Evolutionary conservation across 2,329 filamentous ascomycete species (phyloP), one percentile per base, ranked within the genome.

Genomic region (Phaeosphaeriaceae sp.): DNA sequence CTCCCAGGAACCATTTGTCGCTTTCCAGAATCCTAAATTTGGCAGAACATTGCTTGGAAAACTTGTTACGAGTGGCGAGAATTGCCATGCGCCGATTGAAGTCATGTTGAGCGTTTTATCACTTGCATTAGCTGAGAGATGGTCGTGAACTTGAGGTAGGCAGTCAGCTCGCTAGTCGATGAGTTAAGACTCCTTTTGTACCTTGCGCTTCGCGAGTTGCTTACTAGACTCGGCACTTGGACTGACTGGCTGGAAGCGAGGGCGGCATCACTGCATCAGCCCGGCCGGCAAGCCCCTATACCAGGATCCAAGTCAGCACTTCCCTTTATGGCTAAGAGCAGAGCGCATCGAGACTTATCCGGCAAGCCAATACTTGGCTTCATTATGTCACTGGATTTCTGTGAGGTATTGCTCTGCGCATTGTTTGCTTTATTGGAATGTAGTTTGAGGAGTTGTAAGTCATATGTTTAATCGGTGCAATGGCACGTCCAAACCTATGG

Each of bases 1-100:
- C 27, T 70, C 66, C 71, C 73, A 74, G 5, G 72, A 71, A 25
- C 71, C 72, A 59, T 75, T 73, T 20, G 67, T 70, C 21, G 65
- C 72, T 20, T 65, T 75, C 67, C 66, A 75, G 52, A 66, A 74
- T 3, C 57, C 66, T 9, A 70, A 24, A 45, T 76, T 76, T 0
- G 72, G 72, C 6, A 75, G 61, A 9, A 75, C 56, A 49, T 56
- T 67, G 9, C 60, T 53, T 7, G 69, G 64, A 40, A 73, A 72
- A 1, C 60, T 53, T 5, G 62, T 69, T 24, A 67, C 45, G 11
- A 74, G 61, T 15, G 73, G 70, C 20, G 60, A 56, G 51, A 75
- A 76, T 27, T 64, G 57, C 73, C 71, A 75, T 33, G 63, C 61
- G 24, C 71, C 67, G 25, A 72, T 59, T n/a, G 58, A 64, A 47